A percentile compares a stretch with the other conserved stretches of the same genome.
Evolutionary conservation across 257 asterid species (phyloP).

Genomic region (Jasminum sambac): DNA sequence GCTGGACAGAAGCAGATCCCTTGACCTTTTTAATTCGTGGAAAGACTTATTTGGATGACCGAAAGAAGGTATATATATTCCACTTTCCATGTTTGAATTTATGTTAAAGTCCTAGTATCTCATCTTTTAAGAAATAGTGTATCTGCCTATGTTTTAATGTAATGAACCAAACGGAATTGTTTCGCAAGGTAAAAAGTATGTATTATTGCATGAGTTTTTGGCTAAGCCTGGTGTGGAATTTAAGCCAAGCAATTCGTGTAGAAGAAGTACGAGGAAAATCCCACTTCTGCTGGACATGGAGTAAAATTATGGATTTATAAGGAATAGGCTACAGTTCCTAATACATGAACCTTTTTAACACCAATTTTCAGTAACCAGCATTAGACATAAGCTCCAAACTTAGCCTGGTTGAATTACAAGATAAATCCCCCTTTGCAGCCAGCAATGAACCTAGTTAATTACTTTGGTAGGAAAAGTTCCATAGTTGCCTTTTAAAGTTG

Average conservation of each 20-base stretch:
- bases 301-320: too few species aligned
- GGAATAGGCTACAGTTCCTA: neutral
- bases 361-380: neutral
- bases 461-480: neutral
- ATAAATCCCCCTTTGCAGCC: neutral
- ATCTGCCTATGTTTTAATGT: constrained; percentile 7
- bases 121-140: constrained; percentile 6
- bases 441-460: neutral
- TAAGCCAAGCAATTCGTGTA: neutral
- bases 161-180: constrained; percentile 14
- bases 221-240: neutral
- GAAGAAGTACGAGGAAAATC: neutral
- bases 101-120: constrained; percentile 5
- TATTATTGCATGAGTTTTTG: neutral
- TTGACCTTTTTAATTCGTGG: constrained; percentile 91
- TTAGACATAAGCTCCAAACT: neutral
- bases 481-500: neutral
- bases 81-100: constrained; percentile 11
- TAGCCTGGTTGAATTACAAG: neutral
- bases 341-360: neutral
- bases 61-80: constrained; percentile 67
- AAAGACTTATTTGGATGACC: constrained; percentile 84
- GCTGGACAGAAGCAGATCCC: constrained; percentile 86
- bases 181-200: constrained; percentile 19
- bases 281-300: neutral